Base-by-base conservation (phyloP, 106 monocot genomes). In the Chionographis japonica region DNA sequence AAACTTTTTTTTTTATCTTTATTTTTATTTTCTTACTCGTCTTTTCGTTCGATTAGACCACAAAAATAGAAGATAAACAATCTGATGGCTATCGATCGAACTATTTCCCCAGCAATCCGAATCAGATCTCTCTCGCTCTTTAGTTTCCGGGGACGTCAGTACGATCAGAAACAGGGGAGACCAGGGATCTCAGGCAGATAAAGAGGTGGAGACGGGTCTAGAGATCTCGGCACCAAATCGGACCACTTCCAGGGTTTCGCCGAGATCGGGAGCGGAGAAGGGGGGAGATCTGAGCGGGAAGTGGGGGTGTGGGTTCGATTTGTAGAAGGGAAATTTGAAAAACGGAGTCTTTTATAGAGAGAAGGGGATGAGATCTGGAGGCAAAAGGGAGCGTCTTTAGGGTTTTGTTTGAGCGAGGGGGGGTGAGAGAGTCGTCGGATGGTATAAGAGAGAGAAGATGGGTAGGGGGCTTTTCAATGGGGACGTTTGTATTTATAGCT, bases 321-420 rank as follows among this genome's bases (percentile, higher is more conserved):
- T 15, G 51, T 9, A 13, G 12, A 8, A 64, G n/a, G 14, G n/a
- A 0, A 12, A 50, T 15, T 70, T 46, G 17, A 64, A 80, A 66
- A 58, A 18, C 2, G 40, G n/a, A 36, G 43, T 65, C 52, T 78
- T 78, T 78, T 78, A 78, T 78, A 77, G 77, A 54, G 59, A 59
- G 49, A 50, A 54, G 37, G 65, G 46, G 46, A 63, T 13, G 15
- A 56, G 54, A 65, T 69, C 40, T 13, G 60, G 63, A 65, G 59
- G 40, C 11, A 56, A 17, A 56, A 17, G 38, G 15, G 39, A 18
- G 60, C 67, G 52, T 38, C 20, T 16, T 51, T 66, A 66, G 74
- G 75, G 75, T 68, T 58, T 49, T 16, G 50, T 59, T 60, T 7
- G 19, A 27, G 27, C 27, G 27, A 27, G 27, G 27, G 27, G 27